These are phyloP conservation scores for Astrocystis sublimbata DNA, from an alignment of 495 filamentous ascomycete species.

Conservation along the genomic window DNA sequence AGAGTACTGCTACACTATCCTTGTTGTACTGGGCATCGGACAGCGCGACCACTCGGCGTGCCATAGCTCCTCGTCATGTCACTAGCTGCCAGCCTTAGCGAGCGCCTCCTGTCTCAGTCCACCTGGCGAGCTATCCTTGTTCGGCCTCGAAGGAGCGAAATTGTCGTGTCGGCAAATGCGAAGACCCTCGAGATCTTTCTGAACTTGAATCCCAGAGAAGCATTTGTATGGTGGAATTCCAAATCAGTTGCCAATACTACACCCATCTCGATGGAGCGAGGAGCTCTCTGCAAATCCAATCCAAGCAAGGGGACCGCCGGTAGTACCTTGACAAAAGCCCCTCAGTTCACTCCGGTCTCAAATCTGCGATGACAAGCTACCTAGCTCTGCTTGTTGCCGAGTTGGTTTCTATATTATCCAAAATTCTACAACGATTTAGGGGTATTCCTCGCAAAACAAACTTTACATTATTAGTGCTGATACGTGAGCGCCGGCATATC, in stretches of 20 bases:
- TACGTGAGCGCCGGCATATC: neutral
- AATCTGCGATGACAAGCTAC: slow-evolving; percentile 11
- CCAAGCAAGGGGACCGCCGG: slow-evolving; percentile 16
- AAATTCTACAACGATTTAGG: neutral
- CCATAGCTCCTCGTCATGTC: neutral
- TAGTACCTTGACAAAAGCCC: slow-evolving; percentile 16
- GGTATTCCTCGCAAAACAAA: neutral
- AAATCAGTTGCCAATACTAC: slow-evolving; percentile 2
- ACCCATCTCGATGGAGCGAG: neutral
- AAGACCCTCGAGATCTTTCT: neutral
- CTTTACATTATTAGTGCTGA: neutral
- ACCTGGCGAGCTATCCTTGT: neutral
- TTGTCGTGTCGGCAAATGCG: neutral
- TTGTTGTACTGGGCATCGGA: neutral
- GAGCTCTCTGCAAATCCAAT: neutral
- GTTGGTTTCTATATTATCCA: slow-evolving; percentile 1
- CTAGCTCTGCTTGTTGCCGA: slow-evolving; percentile 4
- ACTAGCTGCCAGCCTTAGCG: neutral
- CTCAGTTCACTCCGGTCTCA: slow-evolving; percentile 13
- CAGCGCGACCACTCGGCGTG: neutral
- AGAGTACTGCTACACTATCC: neutral
- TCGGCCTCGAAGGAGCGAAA: neutral
- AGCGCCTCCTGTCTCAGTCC: slow-evolving; percentile 11
- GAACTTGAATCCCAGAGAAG: neutral
- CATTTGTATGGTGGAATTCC: neutral